phyloP scores from a whole-genome alignment of 345 rosid species.

The Salix purpurea region DNA sequence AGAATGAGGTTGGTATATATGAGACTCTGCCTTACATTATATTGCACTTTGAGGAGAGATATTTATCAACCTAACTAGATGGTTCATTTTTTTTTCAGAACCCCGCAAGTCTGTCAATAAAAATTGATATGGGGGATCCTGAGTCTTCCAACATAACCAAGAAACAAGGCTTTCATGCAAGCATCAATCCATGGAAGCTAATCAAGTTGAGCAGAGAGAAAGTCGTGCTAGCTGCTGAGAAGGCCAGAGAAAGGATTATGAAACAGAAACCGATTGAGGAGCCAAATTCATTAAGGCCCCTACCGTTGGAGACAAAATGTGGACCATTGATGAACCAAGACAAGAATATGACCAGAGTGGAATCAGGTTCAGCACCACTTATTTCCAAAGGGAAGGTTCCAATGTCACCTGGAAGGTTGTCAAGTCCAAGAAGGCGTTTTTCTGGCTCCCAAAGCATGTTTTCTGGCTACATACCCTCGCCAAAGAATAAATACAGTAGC shows the following conservation, averaged over 20 bases:
- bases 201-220: conserved; percentile 75
- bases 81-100: conserved; percentile 38
- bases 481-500: conserved; percentile 66
- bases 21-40: background rate
- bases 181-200: conserved; percentile 88
- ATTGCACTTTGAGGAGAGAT: conserved; percentile 2
- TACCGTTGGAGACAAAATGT: conserved; percentile 70
- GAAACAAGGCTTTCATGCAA: conserved; percentile 68
- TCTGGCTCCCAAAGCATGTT: conserved; percentile 55
- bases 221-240: conserved; percentile 87
- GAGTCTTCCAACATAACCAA: conserved; percentile 41
- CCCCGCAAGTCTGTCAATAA: conserved; percentile 56
- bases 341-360: conserved; percentile 25
- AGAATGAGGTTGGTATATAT: conserved; percentile 50
- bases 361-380: conserved; percentile 43
- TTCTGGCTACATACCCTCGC: conserved; percentile 49
- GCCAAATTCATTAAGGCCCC: conserved; percentile 59
- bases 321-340: conserved; percentile 61
- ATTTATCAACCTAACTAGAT: background rate
- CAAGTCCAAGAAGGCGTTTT: conserved; percentile 86
- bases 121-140: conserved; percentile 64
- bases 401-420: conserved; percentile 59
- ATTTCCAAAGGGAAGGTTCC: conserved; percentile 42
- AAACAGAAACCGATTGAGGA: conserved; percentile 40
- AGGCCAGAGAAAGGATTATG: conserved; percentile 71